A percentile compares a stretch with the other conserved stretches of the same genome.
Conservation (phyloP, 352 stramenopile species). For the Saprolegnia parasitica region DNA sequence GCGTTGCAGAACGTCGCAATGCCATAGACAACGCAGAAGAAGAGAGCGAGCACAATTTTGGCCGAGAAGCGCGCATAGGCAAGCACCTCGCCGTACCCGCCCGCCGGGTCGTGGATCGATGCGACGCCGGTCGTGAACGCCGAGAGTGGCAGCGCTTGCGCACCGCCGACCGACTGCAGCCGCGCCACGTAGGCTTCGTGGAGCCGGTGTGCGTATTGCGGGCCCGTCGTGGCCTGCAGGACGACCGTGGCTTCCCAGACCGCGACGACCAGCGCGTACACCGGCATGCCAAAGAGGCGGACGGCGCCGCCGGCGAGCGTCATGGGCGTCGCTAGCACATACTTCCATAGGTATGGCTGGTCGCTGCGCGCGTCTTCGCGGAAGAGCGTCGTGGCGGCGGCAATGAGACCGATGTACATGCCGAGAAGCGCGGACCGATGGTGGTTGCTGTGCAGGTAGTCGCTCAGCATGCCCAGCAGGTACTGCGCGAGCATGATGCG, state of each 20-base stretch:
- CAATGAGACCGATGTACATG: conserved; percentile 38
- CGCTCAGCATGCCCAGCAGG: conserved; percentile 40
- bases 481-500: conserved; percentile 61
- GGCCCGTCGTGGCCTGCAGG: conserved; percentile 34
- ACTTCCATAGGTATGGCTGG: conserved; percentile 42
- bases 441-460: conserved; percentile 49
- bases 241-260: conserved; percentile 41
- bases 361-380: conserved; percentile 35
- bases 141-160: conserved; percentile 31
- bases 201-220: conserved; percentile 40
- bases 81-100: conserved; percentile 32
- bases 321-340: conserved; percentile 59
- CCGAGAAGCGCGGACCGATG: conserved; percentile 54
- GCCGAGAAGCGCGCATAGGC: conserved; percentile 40
- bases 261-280: conserved; percentile 54
- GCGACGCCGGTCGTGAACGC: conserved; percentile 35
- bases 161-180: conserved; percentile 23
- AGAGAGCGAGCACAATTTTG: conserved; percentile 46
- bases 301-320: conserved; percentile 46
- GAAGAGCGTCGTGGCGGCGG: conserved; percentile 37
- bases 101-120: conserved; percentile 37
- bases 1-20: conserved; percentile 64
- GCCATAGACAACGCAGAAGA: conserved; percentile 50
- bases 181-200: conserved; percentile 41
- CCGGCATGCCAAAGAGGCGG: conserved; percentile 58